Evolutionary conservation across 192 early-diverging fungal genomes (phyloP).

Genomic region (Endogone sp.): DNA sequence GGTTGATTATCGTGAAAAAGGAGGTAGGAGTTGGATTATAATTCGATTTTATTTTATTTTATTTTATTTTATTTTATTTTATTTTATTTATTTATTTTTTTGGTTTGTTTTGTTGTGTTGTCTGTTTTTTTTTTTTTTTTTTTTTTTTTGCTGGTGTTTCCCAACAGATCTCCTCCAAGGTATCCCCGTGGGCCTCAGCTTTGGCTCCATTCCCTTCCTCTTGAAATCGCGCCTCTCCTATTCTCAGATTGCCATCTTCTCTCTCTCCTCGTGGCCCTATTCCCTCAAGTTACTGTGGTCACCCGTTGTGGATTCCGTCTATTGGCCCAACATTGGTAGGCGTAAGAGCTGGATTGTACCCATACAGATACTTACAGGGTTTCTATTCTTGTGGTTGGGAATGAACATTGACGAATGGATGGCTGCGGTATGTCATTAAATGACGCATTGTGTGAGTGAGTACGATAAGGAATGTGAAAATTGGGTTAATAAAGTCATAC

Average conservation of each 20-base stretch:
- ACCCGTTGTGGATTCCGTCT: slow-evolving; percentile 92
- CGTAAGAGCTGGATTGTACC: slow-evolving; percentile 99
- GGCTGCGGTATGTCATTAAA: slow-evolving; percentile 23
- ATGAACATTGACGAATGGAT: slow-evolving; percentile 67
- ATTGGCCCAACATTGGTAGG: slow-evolving; percentile 75
- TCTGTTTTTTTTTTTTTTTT: no score
- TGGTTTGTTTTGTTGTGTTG: no score
- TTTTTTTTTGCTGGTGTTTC: no score
- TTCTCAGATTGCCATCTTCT: slow-evolving; percentile 90
- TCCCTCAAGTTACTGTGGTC: slow-evolving; percentile 98
- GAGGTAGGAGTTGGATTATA: slow-evolving; percentile 37
- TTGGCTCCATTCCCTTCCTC: slow-evolving; percentile 91
- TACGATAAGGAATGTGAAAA: no score
- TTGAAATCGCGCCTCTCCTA: slow-evolving; percentile 93
- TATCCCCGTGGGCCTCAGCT: slow-evolving; percentile 86
- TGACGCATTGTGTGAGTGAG: no score
- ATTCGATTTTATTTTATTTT: slow-evolving; percentile 5
- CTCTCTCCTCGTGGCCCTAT: slow-evolving; percentile 94
- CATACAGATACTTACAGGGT: slow-evolving; percentile 84
- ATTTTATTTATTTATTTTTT: slow-evolving; percentile 6
- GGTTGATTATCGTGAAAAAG: slow-evolving; percentile 73
- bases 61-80: slow-evolving; percentile 1
- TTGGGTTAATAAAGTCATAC: no score
- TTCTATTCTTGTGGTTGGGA: slow-evolving; percentile 78
- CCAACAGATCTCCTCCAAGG: slow-evolving; percentile 91